These are phyloP conservation scores for Starmerella stigmatis DNA, from an alignment of 805 yeast genomes.

Conservation along the genomic window DNA sequence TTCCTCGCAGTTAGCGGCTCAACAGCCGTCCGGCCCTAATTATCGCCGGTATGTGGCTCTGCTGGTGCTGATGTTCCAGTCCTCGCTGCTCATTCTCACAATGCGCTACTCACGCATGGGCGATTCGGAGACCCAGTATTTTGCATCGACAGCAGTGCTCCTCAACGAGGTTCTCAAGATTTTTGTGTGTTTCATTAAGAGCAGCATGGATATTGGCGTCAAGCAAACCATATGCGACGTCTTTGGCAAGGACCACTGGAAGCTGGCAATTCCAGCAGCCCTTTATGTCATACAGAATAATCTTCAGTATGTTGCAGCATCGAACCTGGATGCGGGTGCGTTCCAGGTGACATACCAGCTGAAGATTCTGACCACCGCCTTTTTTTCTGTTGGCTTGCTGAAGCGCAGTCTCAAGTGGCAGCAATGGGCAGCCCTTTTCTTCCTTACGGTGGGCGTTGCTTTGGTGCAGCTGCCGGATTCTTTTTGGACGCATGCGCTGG, in stretches of 20 bases:
- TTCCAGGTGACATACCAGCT: slow-evolving; percentile 38
- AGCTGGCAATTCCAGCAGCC: slow-evolving; percentile 35
- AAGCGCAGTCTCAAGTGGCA: slow-evolving; percentile 28
- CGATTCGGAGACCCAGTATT: slow-evolving; percentile 29
- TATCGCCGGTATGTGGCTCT: slow-evolving; percentile 30
- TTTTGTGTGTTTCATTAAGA: slow-evolving; percentile 27
- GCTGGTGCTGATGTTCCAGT: slow-evolving; percentile 34
- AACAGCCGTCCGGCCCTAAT: slow-evolving; percentile 1
- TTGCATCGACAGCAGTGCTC: slow-evolving; percentile 35
- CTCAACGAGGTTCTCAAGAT: slow-evolving; percentile 34
- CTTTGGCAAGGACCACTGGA: slow-evolving; percentile 34
- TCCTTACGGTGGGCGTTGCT: slow-evolving; percentile 34
- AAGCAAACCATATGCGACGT: slow-evolving; percentile 26
- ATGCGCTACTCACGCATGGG: slow-evolving; percentile 38
- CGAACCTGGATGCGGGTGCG: slow-evolving; percentile 36
- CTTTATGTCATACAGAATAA: slow-evolving; percentile 35
- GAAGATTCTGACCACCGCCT: slow-evolving; percentile 36
- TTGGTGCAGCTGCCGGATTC: slow-evolving; percentile 33
- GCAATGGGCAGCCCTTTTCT: slow-evolving; percentile 33
- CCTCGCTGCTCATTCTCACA: slow-evolving; percentile 33
- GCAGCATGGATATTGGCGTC: slow-evolving; percentile 25
- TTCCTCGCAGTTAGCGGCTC: not conserved
- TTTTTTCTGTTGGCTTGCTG: slow-evolving; percentile 34
- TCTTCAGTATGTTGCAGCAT: slow-evolving; percentile 36
- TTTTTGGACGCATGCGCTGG: slow-evolving; percentile 16